These are phyloP conservation scores for Aspergillus transmontanensis DNA, from an alignment of 2,329 filamentous ascomycete species.

Conservation along the genomic window DNA sequence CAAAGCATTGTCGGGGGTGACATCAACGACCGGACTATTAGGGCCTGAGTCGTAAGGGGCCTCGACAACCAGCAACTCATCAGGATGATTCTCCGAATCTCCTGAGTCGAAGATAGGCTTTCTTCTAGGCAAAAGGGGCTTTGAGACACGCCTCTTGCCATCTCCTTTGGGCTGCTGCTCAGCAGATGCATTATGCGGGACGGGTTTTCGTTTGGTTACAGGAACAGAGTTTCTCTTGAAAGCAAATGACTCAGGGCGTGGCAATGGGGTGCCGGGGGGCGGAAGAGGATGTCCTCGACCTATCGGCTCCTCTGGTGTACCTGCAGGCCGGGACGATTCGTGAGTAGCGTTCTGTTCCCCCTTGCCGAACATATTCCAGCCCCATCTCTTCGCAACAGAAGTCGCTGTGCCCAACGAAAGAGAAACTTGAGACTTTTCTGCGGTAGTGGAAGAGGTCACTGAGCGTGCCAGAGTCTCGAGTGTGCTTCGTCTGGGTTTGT, in stretches of 20 bases:
- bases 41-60: conserved; percentile 65
- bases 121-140: conserved; percentile 55
- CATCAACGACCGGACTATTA: conserved; percentile 35
- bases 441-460: conserved; percentile 27
- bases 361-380: conserved; percentile 53
- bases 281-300: conserved; percentile 81
- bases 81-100: conserved; percentile 39
- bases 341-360: conserved; percentile 42
- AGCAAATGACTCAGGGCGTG: conserved; percentile 63
- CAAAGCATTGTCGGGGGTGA: conserved; percentile 17
- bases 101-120: conserved; percentile 37
- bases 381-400: conserved; percentile 63
- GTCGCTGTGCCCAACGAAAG: conserved; percentile 54
- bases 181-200: conserved; percentile 49
- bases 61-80: conserved; percentile 65
- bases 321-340: conserved; percentile 41
- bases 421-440: conserved; percentile 44
- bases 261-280: conserved; percentile 77
- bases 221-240: conserved; percentile 59
- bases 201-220: conserved; percentile 67
- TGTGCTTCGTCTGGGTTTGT: conserved; percentile 32
- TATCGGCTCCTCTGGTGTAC: conserved; percentile 68
- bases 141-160: conserved; percentile 39
- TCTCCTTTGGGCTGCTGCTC: conserved; percentile 31
- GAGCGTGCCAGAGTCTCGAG: conserved; percentile 33